phyloP scores from a whole-genome alignment of 2,329 filamentous ascomycete species.

The Monosporascus sp. region DNA sequence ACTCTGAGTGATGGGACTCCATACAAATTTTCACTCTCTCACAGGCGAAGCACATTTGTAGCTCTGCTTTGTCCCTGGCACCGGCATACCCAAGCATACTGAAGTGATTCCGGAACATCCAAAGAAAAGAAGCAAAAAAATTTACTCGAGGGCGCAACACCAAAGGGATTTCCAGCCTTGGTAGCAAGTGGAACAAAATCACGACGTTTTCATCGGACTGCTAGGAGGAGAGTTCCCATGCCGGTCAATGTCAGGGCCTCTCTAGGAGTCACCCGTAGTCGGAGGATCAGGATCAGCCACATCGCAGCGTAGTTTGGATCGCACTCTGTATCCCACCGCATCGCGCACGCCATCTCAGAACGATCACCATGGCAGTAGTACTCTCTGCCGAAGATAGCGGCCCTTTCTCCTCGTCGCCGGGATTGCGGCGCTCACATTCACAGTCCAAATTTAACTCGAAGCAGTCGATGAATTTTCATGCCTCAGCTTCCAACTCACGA shows the following conservation, averaged over 20 bases:
- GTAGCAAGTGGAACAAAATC: not conserved
- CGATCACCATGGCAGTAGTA: conserved; percentile 46
- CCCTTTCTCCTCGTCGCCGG: conserved; percentile 46
- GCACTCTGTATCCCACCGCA: not conserved
- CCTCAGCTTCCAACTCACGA: conserved; percentile 40
- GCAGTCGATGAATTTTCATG: conserved; percentile 33
- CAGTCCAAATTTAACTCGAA: conserved; percentile 49
- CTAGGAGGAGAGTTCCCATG: conserved; percentile 1
- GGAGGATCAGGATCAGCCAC: conserved; percentile 17
- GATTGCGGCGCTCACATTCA: conserved; percentile 55
- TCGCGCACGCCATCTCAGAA: not conserved
- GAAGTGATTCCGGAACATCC: too few relatives aligned
- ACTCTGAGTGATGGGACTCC: too few relatives aligned
- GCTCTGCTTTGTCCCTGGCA: too few relatives aligned
- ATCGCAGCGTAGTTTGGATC: not conserved
- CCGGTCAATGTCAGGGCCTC: conserved; percentile 1
- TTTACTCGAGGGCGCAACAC: not conserved
- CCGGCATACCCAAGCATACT: too few relatives aligned
- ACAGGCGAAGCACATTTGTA: too few relatives aligned
- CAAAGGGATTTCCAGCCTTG: too few relatives aligned
- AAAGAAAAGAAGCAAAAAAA: not conserved
- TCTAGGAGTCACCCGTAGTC: conserved; percentile 11
- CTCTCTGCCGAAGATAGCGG: conserved; percentile 51
- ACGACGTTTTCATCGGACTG: not conserved
- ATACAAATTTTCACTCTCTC: too few relatives aligned